Conservation (phyloP, 176 grass and related monocot species). For the Ananas comosus region DNA sequence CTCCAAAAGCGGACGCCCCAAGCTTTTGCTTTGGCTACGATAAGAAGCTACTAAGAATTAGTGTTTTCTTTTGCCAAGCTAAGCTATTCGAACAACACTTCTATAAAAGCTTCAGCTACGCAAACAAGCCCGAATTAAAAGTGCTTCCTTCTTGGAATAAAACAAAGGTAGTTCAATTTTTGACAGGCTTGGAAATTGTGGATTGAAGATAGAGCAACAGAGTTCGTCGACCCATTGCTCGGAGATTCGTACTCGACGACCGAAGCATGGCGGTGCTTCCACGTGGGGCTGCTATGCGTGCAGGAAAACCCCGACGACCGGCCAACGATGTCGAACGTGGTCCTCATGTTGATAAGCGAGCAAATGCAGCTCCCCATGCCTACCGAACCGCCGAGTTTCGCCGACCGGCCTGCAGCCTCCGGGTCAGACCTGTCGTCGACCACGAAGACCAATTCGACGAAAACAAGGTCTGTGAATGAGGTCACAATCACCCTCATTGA, state of each 20-base stretch:
- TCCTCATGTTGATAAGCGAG: conserved; percentile 73
- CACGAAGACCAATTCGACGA: conserved; percentile 35
- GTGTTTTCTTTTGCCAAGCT: background rate
- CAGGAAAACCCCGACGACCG: conserved; percentile 70
- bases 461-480: conserved; percentile 59
- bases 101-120: too few species aligned
- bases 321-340: conserved; percentile 62
- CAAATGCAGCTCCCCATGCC: conserved; percentile 36
- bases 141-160: background rate
- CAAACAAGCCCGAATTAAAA: too few species aligned
- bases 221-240: conserved; percentile 62
- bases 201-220: conserved; percentile 39
- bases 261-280: conserved; percentile 60
- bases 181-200: conserved; percentile 75
- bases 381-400: conserved; percentile 30
- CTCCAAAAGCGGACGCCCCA: too few species aligned
- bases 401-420: conserved; percentile 5
- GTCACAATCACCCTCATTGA: conserved; percentile 60
- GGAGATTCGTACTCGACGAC: conserved; percentile 19
- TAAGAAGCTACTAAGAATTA: background rate
- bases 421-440: conserved; percentile 34
- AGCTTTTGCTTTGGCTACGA: too few species aligned
- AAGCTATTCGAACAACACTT: background rate
- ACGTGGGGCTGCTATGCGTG: conserved; percentile 71
- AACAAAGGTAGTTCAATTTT: background rate